Base-by-base conservation (phyloP, 768 basidiomycete genomes). In the Xerocomellus amylosporus region DNA sequence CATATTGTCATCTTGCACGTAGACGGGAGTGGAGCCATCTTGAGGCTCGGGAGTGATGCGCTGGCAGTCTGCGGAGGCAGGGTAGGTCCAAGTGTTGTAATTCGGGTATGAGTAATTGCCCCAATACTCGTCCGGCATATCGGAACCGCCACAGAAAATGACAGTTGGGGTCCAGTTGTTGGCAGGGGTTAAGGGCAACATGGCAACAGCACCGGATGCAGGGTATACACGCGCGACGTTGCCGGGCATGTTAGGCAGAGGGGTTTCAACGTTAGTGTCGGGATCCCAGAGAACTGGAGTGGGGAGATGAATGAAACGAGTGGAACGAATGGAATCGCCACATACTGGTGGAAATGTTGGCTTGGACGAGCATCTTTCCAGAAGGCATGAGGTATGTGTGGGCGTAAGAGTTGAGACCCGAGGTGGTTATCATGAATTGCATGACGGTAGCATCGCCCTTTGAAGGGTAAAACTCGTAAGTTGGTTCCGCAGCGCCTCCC, bases 71-170 rank as follows among this genome's bases (percentile, higher is more conserved):
- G 71, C 58, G 4, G 87, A 87, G 13, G 89, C 86, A 14, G 87
- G 86, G 57, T 83, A 79, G 15, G 79, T 72, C 83, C 83, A 90
- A 1, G 89, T 90, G 70, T 93, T 82, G 69, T 84, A 82, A 55
- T 77, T 77, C 1, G 91, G 88, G 66, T 66, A 81, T 0, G 84
- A 77, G 66, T 93, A 93, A 69, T 90, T 83, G 51, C 91, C 92
- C 80, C 86, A 98, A 34, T 75, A 75, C 22, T 78, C 74, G 39
- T 86, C 87, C 10, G 84, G 75, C 81, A 96, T 87, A 67, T 87
- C 78, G 15, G 83, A 83, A 20, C 96, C 96, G 51, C 95, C 95
- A 63, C 95, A 98, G 74, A 98, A 95, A 45, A 98, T 63, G 53
- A 97, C 71, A 0, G 92, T 91, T 1, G 87, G 89, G 0, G 79